Base-by-base conservation (phyloP, 371 early-diverging fungal species). In the Batrachochytrium dendrobatidis region DNA sequence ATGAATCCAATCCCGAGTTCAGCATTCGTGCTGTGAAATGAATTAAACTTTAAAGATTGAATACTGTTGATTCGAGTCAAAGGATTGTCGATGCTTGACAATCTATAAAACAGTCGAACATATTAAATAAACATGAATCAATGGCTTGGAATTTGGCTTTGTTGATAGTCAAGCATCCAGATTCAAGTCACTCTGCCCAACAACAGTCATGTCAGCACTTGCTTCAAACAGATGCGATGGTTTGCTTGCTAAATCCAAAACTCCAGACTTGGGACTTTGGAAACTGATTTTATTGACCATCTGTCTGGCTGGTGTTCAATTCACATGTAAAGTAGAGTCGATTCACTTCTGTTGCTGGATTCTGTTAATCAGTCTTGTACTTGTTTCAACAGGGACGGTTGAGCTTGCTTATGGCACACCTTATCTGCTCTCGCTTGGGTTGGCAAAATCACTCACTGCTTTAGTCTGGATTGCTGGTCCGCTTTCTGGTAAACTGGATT, bases 401-500 rank as follows among this genome's bases (percentile, higher is more conserved):
- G 29, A 34, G 48, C 34, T 45, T 28, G 49, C 20, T 1, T 77
- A 66, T 46, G 96, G 96, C 31, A 92, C 96, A 4, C 94, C 94
- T 0, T 93, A 90, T 66, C 72, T 96, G 32, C 74, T 89, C 25
- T 83, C 87, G 3, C 74, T 96, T n/a, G 93, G 92, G 0, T 67
- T 95, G 39, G 77, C 88, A 22, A 88, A 90, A 63, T 81, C 93
- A 3, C 67, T 83, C 48, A 86, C 89, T 79, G 91, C 94, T 5
- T 72, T 95, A 25, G 95, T 95, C 10, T 96, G 97, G 97, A 81
- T 96, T 58, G 94, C 94, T 10, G 97, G 97, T 0, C 97, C 97
- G 12, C 76, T 96, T n/a, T 90, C 92, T 20, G 94, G 60, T 45
- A 24, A 34, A 39, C 8, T 35, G 10, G 28, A 17, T 29, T 48